Base-by-base conservation (phyloP, 352 stramenopile genomes). In the Pythium chondricola region DNA sequence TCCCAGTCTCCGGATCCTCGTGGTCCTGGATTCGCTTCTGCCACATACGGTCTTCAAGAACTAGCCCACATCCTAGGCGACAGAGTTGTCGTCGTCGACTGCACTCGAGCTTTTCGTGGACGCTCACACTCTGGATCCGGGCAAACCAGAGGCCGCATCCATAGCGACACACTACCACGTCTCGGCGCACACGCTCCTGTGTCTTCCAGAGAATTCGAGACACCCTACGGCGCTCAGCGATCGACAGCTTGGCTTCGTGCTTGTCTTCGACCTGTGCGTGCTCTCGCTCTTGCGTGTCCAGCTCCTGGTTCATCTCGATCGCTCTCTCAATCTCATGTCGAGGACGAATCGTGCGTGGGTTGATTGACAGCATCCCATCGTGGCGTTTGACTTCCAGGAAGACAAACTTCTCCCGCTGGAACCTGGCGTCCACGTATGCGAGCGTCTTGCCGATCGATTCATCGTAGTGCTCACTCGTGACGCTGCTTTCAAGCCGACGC, bases 371-470 rank as follows among this genome's bases (percentile, higher is more conserved):
- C 21, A 82, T 33, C 16, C 81, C 44, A 3, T 77, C 58, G 18
- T 76, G 58, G 20, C 58, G 40, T 30, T 58, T 55, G 10, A 69
- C 64, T 21, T 51, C 49, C 0, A 86, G 45, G 35, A 79, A 87
- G 8, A 88, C 47, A n/a, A 71, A 60, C 10, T 69, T 68, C 33
- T 87, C 76, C 33, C 70, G 70, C 16, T 63, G 58, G 42, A 81
- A 85, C 2, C 76, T 65, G 13, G 79, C 73, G 25, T 84, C 71
- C 2, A 85, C 65, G 47, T 90, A 90, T 13, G 69, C 67, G 7
- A 85, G 44, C 6, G 59, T 57, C 21, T 58, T 69, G 20, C 51
- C 62, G 27, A 72, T 58, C 6, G 58, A 25, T 29, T 53, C 56
- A 41, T 65, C 61, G 22, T 82, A 60, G 43, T 88, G 70, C 38